phyloP scores from a whole-genome alignment of 257 asterid genomes.

The Galeopsis tetrahit region DNA sequence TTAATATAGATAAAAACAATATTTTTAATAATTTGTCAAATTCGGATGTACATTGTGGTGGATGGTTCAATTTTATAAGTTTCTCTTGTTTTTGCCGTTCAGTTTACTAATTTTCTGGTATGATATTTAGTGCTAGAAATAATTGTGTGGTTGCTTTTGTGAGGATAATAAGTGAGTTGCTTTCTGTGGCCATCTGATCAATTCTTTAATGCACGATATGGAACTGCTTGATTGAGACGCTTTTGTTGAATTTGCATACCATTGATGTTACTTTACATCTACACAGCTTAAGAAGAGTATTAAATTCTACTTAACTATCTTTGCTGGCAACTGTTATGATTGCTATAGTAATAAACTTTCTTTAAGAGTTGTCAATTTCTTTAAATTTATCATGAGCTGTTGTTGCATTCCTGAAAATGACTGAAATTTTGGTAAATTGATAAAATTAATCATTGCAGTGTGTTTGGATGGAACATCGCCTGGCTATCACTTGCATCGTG shows the following conservation, averaged over 20 bases:
- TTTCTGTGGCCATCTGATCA: slow-evolving; percentile 1
- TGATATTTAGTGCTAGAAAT: slow-evolving; percentile 22
- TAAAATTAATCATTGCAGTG: slow-evolving; percentile 49
- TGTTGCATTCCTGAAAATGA: not conserved
- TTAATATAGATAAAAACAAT: too few species aligned
- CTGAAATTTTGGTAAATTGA: not conserved
- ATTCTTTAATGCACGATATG: slow-evolving; percentile 36
- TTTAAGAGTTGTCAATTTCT: not conserved
- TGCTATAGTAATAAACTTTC: not conserved
- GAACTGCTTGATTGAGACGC: slow-evolving; percentile 33
- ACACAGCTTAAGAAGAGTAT: not conserved
- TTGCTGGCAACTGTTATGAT: slow-evolving; percentile 22
- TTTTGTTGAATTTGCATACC: slow-evolving; percentile 22
- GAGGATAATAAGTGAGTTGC: slow-evolving; percentile 21
- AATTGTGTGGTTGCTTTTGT: slow-evolving; percentile 26
- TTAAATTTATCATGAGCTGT: not conserved
- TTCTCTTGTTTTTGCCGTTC: not conserved
- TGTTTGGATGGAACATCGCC: slow-evolving; percentile 95
- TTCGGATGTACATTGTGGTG: not conserved
- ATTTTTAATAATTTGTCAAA: too few species aligned
- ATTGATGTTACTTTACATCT: slow-evolving; percentile 36
- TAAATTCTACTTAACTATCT: slow-evolving; percentile 31
- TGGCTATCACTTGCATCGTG: slow-evolving; percentile 88
- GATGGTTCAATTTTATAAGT: not conserved
- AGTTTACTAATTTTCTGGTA: slow-evolving; percentile 1